phyloP scores from a whole-genome alignment of 2,329 filamentous ascomycete genomes.

The Cladosporium sp. region DNA sequence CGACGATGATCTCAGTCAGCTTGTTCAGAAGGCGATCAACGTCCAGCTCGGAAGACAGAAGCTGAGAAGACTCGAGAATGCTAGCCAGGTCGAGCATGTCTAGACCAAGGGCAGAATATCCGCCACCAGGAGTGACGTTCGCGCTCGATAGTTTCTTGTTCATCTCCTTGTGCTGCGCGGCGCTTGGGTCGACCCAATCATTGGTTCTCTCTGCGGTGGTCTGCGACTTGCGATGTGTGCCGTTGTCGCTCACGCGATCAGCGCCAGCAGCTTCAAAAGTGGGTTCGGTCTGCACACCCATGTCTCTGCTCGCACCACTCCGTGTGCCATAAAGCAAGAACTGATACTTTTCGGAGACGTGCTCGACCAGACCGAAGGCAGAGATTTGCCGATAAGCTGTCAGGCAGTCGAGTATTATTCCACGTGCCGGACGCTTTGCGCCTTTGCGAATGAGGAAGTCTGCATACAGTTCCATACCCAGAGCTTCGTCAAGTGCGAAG shows the following conservation, averaged over 20 bases:
- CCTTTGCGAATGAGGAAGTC: constrained; percentile 61
- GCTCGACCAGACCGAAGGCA: constrained; percentile 61
- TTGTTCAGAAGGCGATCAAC: constrained; percentile 71
- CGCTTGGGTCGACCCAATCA: constrained; percentile 45
- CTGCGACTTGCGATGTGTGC: constrained; percentile 33
- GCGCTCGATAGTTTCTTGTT: constrained; percentile 21
- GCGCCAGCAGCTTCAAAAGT: not conserved
- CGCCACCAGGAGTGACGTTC: constrained; percentile 38
- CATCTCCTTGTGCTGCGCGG: constrained; percentile 19
- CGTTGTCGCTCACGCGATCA: not conserved
- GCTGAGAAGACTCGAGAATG: constrained; percentile 71
- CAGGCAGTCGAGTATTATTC: constrained; percentile 62
- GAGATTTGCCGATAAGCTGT: constrained; percentile 63
- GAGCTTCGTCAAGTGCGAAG: constrained; percentile 64
- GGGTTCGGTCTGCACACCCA: constrained; percentile 50
- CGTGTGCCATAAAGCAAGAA: constrained; percentile 59
- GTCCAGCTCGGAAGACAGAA: constrained; percentile 71
- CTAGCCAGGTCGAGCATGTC: constrained; percentile 79
- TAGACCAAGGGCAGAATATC: constrained; percentile 59
- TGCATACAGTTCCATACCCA: constrained; percentile 68
- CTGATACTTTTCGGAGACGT: constrained; percentile 62
- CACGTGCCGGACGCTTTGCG: constrained; percentile 61
- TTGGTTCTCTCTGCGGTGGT: constrained; percentile 41
- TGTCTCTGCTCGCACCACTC: constrained; percentile 55
- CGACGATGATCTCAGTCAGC: constrained; percentile 74